These are phyloP conservation scores for Colletotrichum orchidophilum DNA, from an alignment of 2,329 filamentous ascomycete species.

Conservation along the genomic window DNA sequence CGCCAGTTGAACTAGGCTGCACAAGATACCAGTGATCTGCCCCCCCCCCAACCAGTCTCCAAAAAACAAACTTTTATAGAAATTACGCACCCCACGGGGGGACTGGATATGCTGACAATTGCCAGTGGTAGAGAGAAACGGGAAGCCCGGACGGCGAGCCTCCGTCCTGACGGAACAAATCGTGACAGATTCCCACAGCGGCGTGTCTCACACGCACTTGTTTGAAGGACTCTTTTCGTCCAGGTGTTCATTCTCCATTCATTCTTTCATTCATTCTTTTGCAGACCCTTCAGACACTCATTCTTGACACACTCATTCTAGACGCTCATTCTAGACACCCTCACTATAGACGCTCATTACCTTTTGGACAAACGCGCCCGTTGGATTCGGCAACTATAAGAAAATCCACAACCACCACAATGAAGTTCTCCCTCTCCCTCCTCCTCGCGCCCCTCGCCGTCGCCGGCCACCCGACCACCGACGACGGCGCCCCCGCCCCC, in stretches of 20 bases:
- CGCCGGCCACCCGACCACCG: slow-evolving; percentile 47
- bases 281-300: neutral
- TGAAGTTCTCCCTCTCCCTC: slow-evolving; percentile 42
- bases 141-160: neutral
- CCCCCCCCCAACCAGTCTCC: neutral
- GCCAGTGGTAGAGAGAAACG: neutral
- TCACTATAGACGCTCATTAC: neutral
- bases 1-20: neutral
- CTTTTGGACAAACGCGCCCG: neutral
- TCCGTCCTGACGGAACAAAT: neutral
- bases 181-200: neutral
- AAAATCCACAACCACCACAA: neutral
- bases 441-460: slow-evolving; percentile 50
- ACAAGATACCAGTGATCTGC: no score
- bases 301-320: neutral
- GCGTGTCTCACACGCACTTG: neutral
- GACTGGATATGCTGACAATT: neutral
- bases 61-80: neutral
- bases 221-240: neutral
- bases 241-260: neutral
- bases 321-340: neutral
- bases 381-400: neutral
- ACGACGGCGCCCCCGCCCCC: neutral
- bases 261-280: neutral
- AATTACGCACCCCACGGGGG: neutral